phyloP scores from a whole-genome alignment of 176 grass and related monocot genomes.

The Musa acuminata region DNA sequence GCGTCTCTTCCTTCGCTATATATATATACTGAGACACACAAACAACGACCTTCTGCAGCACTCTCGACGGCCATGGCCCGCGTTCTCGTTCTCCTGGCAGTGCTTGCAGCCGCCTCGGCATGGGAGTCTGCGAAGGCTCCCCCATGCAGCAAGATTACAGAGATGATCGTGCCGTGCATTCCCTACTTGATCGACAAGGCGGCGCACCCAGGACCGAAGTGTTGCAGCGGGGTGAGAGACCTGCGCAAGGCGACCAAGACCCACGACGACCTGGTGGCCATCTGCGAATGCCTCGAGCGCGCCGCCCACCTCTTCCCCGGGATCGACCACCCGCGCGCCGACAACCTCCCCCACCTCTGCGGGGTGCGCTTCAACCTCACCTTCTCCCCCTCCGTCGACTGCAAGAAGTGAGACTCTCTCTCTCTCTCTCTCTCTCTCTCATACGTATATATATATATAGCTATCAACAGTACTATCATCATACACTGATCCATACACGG shows the following conservation, averaged over 20 bases:
- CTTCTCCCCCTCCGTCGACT: slow-evolving; percentile 42
- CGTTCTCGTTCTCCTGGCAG: too few relatives aligned
- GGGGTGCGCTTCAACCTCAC: slow-evolving; percentile 33
- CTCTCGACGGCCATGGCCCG: too few relatives aligned
- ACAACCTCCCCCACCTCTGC: slow-evolving; percentile 21
- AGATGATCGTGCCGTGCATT: slow-evolving; percentile 39
- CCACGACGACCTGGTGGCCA: slow-evolving; percentile 25
- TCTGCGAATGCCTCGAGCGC: slow-evolving; percentile 36
- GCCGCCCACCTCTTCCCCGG: slow-evolving; percentile 6
- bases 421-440: too few relatives aligned
- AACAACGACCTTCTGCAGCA: too few relatives aligned
- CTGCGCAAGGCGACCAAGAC: slow-evolving; percentile 34
- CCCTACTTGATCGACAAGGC: slow-evolving; percentile 35
- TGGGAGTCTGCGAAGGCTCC: background rate
- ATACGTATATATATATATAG: too few relatives aligned
- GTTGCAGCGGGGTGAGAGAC: slow-evolving; percentile 40
- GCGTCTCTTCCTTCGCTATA: too few relatives aligned
- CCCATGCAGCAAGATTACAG: slow-evolving; percentile 33
- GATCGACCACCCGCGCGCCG: background rate
- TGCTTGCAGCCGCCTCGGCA: too few relatives aligned
- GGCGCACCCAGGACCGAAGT: slow-evolving; percentile 38
- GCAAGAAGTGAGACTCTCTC: slow-evolving; percentile 7
- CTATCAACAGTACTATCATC: too few relatives aligned
- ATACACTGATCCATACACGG: too few relatives aligned
- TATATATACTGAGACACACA: too few relatives aligned